Evolutionary conservation across 1,139 yeast species (phyloP).

Genomic region (Geotrichum armillariae): DNA sequence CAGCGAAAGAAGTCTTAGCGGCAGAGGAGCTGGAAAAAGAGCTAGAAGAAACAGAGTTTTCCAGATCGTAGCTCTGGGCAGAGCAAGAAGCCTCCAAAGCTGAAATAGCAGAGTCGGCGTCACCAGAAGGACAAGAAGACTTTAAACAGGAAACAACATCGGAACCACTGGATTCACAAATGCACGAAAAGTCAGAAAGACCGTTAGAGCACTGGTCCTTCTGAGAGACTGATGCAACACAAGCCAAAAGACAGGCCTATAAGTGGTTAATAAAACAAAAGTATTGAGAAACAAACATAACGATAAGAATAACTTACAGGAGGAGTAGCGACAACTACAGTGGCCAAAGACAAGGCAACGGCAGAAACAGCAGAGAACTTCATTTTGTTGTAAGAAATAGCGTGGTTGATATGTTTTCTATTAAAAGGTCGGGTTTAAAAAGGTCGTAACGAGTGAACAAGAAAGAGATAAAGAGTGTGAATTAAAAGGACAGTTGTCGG

Average conservation of each 20-base stretch:
- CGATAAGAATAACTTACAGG: conserved; percentile 2
- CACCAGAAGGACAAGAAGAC: conserved; percentile 62
- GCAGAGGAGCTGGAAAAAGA: conserved; percentile 8
- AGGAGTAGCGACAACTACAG: conserved; percentile 59
- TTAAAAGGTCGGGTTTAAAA: too few species aligned
- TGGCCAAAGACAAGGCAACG: conserved; percentile 43
- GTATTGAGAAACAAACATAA: too few species aligned
- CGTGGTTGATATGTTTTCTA: too few species aligned
- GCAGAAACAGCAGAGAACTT: conserved; percentile 49
- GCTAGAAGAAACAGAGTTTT: conserved; percentile 26
- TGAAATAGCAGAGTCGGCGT: conserved; percentile 54
- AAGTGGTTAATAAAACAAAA: background rate
- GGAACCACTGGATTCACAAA: conserved; percentile 55
- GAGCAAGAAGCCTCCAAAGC: conserved; percentile 48
- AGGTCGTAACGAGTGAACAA: too few species aligned
- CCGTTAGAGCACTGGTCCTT: conserved; percentile 52
- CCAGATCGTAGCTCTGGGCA: conserved; percentile 34
- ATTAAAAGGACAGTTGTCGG: too few species aligned
- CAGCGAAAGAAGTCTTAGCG: conserved; percentile 8
- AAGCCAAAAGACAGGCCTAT: conserved; percentile 83
- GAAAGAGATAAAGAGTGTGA: too few species aligned
- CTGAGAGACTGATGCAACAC: conserved; percentile 71
- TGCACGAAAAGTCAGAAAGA: conserved; percentile 62
- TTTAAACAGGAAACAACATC: conserved; percentile 61
- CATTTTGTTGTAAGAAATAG: conserved; percentile 20